phyloP scores from a whole-genome alignment of 2,329 filamentous ascomycete species.

The Leptographium lundbergii region DNA sequence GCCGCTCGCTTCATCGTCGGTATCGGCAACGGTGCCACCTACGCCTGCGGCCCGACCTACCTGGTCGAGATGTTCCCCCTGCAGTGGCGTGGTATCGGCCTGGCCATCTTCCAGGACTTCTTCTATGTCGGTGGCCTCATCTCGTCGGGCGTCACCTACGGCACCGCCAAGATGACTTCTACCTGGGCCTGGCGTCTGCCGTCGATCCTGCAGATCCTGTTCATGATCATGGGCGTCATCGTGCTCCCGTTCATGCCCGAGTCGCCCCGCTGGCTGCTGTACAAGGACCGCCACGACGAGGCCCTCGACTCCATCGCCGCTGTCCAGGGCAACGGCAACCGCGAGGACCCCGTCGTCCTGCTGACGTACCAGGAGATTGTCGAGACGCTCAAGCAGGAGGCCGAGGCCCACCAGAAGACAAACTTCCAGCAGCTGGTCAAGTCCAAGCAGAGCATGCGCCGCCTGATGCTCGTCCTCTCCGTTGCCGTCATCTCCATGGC shows the following conservation, averaged over 20 bases:
- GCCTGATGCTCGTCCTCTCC: constrained; percentile 5
- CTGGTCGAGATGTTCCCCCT: constrained; percentile 31
- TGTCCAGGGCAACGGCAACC: constrained; percentile 19
- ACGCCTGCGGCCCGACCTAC: constrained; percentile 47
- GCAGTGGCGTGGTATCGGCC: neutral
- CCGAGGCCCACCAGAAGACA: neutral
- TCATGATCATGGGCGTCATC: constrained; percentile 9
- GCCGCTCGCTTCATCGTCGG: constrained; percentile 45
- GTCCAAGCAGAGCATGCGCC: constrained; percentile 4
- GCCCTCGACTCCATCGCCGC: constrained; percentile 21
- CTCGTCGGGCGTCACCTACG: constrained; percentile 27
- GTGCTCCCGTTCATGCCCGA: constrained; percentile 14
- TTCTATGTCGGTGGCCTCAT: constrained; percentile 40
- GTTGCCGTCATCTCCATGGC: constrained; percentile 4
- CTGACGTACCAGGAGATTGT: constrained; percentile 27
- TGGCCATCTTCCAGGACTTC: constrained; percentile 18
- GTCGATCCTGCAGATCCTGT: constrained; percentile 12
- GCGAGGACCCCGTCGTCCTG: constrained; percentile 23
- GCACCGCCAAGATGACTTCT: constrained; percentile 32
- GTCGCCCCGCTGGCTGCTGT: constrained; percentile 23
- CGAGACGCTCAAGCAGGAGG: constrained; percentile 19
- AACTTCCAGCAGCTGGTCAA: neutral
- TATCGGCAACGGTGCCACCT: constrained; percentile 45
- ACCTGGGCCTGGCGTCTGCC: constrained; percentile 13
- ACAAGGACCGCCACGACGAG: constrained; percentile 18